A percentile compares a stretch with the other conserved stretches of the same genome.
These are phyloP conservation scores for Candida dajiaensis DNA, from an alignment of 805 yeast species.

Conservation along the genomic window DNA sequence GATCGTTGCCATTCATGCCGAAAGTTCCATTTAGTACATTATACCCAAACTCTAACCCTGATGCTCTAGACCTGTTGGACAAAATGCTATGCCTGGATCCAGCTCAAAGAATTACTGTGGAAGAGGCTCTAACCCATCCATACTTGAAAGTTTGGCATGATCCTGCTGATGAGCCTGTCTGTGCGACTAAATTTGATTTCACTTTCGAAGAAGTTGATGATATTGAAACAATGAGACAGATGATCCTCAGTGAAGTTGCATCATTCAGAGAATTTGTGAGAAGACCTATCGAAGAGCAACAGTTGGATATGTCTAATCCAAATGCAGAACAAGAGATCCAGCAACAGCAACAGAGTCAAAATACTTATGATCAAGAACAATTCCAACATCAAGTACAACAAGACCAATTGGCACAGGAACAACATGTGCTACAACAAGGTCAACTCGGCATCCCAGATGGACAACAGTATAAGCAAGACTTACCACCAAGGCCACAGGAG, in stretches of 20 bases:
- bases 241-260: conserved; percentile 77
- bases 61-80: conserved; percentile 75
- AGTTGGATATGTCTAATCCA: conserved; percentile 30
- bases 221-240: conserved; percentile 62
- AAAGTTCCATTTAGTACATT: conserved; percentile 64
- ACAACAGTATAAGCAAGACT: conserved; percentile 36
- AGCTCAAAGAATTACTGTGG: conserved; percentile 73
- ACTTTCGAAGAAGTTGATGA: conserved; percentile 78
- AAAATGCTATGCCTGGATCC: conserved; percentile 87
- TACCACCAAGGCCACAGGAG: conserved; percentile 63
- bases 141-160: conserved; percentile 89
- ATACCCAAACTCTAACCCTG: conserved; percentile 83
- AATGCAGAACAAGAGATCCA: conserved; percentile 15
- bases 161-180: conserved; percentile 84
- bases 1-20: conserved; percentile 78
- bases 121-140: conserved; percentile 84
- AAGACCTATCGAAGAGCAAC: conserved; percentile 59
- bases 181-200: conserved; percentile 79
- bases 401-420: conserved; percentile 11
- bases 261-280: conserved; percentile 77
- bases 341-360: conserved; percentile 12
- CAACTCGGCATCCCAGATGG: conserved; percentile 46
- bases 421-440: conserved; percentile 15
- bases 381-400: conserved; percentile 16
- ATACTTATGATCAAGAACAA: conserved; percentile 18